Evolutionary conservation across 164 flowering plant genomes (phyloP), one percentile per base, ranked within the genome.

Genomic region (Saururus chinensis): DNA sequence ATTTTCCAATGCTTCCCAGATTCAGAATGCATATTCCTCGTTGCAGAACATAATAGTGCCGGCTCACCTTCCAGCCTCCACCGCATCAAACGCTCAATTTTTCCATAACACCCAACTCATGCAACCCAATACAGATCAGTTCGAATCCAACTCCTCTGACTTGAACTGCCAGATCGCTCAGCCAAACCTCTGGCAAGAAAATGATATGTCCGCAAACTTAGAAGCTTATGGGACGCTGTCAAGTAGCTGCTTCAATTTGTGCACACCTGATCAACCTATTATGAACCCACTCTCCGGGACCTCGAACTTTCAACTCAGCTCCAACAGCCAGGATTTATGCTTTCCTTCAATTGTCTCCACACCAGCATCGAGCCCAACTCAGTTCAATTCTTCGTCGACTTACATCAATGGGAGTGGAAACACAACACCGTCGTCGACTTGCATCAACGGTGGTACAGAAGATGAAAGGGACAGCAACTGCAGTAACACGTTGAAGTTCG

Each of bases 381-480:
- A 80, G 0, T 65, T 82, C 73, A 74, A 79, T 67, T 81, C 86
- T 19, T 72, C 78, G 26, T 76, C 87, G 20, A 74, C 76, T 4
- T 40, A 73, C 23, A 54, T 70, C 57, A 71, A 64, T 63, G 54
- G 66, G 52, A 63, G 66, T 21, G 40, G 89, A 8, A 78, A 86
- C 68, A 74, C 85, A 4, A 71, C 86, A 5, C 86, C 81, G 14
- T 76, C 79, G 24, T 77, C 87, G 17, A 76, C 78, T 1, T 23
- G 55, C 40, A 9, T 60, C 42, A 60, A 53, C 62, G 65, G 74
- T 58, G 66, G 72, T 68, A 68, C 74, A 68, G 78, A 79, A 0
- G 87, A 83, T 59, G 87, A 83, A 60, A 86, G 81, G 35, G 72
- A 72, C 26, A 87, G 80, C 51, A 84, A 83, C 76, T 77, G 79